Evolutionary conservation across 202 grass and related monocot genomes (phyloP), one percentile per base, ranked within the genome.

Genomic region (Elaeis oleifera): DNA sequence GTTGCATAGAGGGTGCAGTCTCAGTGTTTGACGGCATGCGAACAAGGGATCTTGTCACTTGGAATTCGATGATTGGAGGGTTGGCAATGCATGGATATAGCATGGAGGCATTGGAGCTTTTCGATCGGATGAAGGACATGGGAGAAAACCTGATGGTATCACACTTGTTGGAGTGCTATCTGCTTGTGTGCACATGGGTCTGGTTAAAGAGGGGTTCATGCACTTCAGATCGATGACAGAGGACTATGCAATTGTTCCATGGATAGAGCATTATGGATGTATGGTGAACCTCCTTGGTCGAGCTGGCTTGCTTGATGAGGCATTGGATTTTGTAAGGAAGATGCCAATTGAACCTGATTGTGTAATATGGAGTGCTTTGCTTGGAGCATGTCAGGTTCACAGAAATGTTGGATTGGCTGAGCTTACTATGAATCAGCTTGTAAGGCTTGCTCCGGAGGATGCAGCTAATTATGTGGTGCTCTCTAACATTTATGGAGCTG

Each of bases 321-420:
- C 70, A n/a, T 5, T 72, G 5, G 15, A 28, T 23, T 39, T 72
- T 24, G 54, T 72, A 51, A 39, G 15, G 59, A 54, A 55, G 25
- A 63, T 72, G 58, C 50, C 50, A 16, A 31, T 72, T 26, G 50
- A 53, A 27, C 49, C 50, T 22, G 70, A 72, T 13, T 61, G 18
- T n/a, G 25, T 62, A 23, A 62, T 72, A 23, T 72, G 70, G 70
- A 72, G 51, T 25, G 18, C 70, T 29, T 36, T 72, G 13, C 70
- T 72, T 5, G 18, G 70, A 14, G 59, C 70, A 2, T 72, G 50
- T 19, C 58, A 62, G 29, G 24, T 72, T 72, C 70, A 63, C 28
- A 48, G 26, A 16, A 16, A 72, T 13, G 26, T 61, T 11, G 50
- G 19, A 1, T 39, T 63, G 50, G 70, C 59, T 18, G 49, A 72